Conservation (phyloP, 2,329 filamentous ascomycete genomes). For the Dothideomycetes sp. region DNA sequence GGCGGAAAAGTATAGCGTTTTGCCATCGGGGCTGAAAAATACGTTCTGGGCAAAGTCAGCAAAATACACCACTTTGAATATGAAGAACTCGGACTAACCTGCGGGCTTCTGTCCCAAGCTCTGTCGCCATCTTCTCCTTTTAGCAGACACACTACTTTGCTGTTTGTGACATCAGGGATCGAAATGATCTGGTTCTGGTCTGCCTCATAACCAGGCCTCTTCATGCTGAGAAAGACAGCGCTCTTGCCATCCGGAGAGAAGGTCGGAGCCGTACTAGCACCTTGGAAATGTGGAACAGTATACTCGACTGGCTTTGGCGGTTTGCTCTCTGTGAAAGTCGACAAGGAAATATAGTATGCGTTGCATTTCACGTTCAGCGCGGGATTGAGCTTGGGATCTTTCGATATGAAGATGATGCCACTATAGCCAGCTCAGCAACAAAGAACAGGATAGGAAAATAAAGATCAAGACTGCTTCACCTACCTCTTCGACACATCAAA, state of each 20-base stretch:
- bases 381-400: slow-evolving; percentile 59
- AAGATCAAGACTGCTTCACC: background rate
- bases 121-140: slow-evolving; percentile 51
- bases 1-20: slow-evolving; percentile 59
- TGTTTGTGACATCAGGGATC: slow-evolving; percentile 48
- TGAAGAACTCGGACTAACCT: slow-evolving; percentile 23
- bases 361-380: slow-evolving; percentile 73
- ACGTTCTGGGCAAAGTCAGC: slow-evolving; percentile 18
- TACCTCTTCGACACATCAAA: slow-evolving; percentile 56
- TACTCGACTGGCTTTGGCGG: slow-evolving; percentile 42
- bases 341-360: slow-evolving; percentile 60
- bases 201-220: slow-evolving; percentile 64
- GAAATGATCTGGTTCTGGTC: slow-evolving; percentile 63
- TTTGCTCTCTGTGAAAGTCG: slow-evolving; percentile 45
- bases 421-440: slow-evolving; percentile 10
- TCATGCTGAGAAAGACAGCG: slow-evolving; percentile 72
- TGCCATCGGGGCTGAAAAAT: slow-evolving; percentile 42
- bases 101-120: slow-evolving; percentile 49
- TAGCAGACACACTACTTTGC: slow-evolving; percentile 47
- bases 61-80: background rate
- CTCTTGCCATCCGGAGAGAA: slow-evolving; percentile 65
- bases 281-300: slow-evolving; percentile 47
- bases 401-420: slow-evolving; percentile 63
- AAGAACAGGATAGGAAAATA: background rate
- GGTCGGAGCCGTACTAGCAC: slow-evolving; percentile 54